Percentiles rank a stretch among this genome's conserved stretches.
phyloP scores from a whole-genome alignment of 2,329 filamentous ascomycete species.

The Sclerotiophoma versabilis region DNA sequence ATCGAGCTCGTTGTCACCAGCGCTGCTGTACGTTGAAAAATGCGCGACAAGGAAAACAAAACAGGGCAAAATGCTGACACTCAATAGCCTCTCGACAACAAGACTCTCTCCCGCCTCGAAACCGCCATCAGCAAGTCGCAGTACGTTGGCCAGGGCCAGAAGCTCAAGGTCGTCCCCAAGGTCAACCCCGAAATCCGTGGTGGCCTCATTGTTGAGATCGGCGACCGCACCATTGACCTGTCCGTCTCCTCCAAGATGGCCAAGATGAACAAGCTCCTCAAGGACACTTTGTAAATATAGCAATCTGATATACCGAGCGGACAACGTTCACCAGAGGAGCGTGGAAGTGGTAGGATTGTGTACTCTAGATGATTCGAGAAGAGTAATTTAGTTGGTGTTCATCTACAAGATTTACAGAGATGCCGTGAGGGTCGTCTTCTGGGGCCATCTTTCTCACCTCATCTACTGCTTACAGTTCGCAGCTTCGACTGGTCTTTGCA shows the following conservation, averaged over 20 bases:
- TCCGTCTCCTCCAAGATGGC: conserved; percentile 93
- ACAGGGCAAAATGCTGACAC: conserved; percentile 21
- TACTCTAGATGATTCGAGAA: conserved; percentile 46
- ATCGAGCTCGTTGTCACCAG: conserved; percentile 91
- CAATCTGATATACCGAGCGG: conserved; percentile 22
- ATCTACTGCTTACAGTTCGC: not conserved
- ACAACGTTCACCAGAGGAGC: conserved; percentile 14
- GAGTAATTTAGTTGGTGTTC: conserved; percentile 31
- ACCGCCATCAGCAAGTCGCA: conserved; percentile 85
- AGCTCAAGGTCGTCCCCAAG: conserved; percentile 95
- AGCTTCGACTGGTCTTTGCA: not conserved
- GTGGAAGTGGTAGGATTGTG: conserved; percentile 35
- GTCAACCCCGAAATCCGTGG: conserved; percentile 95
- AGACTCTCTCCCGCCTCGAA: conserved; percentile 86
- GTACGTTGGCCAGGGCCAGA: conserved; percentile 90
- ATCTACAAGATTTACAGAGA: conserved; percentile 6
- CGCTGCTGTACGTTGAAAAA: conserved; percentile 72
- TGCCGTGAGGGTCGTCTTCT: not conserved
- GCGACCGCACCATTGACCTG: conserved; percentile 97
- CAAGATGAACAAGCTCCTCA: conserved; percentile 99
- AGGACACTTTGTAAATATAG: conserved; percentile 86
- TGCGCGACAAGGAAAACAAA: not conserved
- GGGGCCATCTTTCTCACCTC: not conserved
- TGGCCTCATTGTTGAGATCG: conserved; percentile 93
- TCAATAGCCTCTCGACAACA: conserved; percentile 79